Percentiles rank a stretch among this genome's conserved stretches.
Evolutionary conservation across 176 grass and related monocot genomes (phyloP).

Genomic region (Rhynchospora pubera): DNA sequence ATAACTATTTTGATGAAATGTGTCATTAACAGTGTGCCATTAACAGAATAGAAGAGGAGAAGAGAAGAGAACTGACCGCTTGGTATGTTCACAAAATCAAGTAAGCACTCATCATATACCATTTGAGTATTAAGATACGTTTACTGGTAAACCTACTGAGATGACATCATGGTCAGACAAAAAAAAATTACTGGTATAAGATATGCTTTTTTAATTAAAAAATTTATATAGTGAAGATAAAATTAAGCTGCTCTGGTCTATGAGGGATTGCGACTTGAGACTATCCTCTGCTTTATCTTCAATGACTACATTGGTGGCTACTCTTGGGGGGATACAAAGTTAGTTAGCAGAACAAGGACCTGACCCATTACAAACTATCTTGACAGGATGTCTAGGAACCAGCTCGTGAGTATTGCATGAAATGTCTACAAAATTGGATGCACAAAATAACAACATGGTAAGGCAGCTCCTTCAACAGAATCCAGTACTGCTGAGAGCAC

Average conservation of each 20-base stretch:
- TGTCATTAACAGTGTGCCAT: no score
- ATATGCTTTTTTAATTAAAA: no score
- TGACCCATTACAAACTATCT: slow-evolving; percentile 84
- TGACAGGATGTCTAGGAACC: slow-evolving; percentile 74
- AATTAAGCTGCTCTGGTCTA: slow-evolving; percentile 29
- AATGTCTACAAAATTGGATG: slow-evolving; percentile 36
- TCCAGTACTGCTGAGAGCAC: slow-evolving; percentile 65
- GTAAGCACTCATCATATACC: no score
- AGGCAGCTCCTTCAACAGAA: slow-evolving; percentile 60
- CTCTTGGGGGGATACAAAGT: slow-evolving; percentile 72
- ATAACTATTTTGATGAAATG: no score
- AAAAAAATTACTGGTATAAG: no score
- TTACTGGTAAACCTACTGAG: no score
- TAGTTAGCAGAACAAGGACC: slow-evolving; percentile 56
- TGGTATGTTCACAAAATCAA: no score
- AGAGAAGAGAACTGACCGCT: no score
- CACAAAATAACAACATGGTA: slow-evolving; percentile 49
- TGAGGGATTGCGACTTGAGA: slow-evolving; percentile 53
- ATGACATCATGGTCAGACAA: no score
- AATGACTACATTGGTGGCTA: slow-evolving; percentile 53
- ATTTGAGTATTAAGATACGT: no score
- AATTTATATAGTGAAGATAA: no score
- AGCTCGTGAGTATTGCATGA: slow-evolving; percentile 67
- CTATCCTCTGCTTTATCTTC: slow-evolving; percentile 63
- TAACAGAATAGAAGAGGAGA: no score